A percentile compares a stretch with the other conserved stretches of the same genome.
Evolutionary conservation across 2,329 filamentous ascomycete species (phyloP).

Genomic region (Magnaporthiopsis rhizophila): DNA sequence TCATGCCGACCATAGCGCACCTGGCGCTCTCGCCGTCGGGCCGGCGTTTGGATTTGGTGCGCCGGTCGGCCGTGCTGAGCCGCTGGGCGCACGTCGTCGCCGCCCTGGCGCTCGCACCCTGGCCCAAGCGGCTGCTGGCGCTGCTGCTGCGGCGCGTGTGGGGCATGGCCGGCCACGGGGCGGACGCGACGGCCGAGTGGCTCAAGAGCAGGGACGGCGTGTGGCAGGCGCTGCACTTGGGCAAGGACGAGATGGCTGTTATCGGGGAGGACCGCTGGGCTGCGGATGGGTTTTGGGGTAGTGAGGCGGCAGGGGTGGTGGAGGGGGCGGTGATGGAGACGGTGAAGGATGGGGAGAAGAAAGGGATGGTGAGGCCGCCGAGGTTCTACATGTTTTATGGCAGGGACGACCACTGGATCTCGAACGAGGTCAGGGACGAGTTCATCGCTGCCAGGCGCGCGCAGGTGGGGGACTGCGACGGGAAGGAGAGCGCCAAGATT

Average conservation of each 20-base stretch:
- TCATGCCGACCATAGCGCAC: conserved; percentile 70
- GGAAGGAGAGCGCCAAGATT: conserved; percentile 33
- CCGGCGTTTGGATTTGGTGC: conserved; percentile 36
- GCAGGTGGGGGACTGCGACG: conserved; percentile 13
- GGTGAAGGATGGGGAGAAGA: conserved; percentile 14
- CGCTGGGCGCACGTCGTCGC: conserved; percentile 32
- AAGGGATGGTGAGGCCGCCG: conserved; percentile 18
- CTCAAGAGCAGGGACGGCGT: conserved; percentile 49
- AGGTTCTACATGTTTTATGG: conserved; percentile 55
- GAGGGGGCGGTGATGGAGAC: conserved; percentile 18
- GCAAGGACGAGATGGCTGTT: conserved; percentile 49
- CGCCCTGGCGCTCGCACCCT: conserved; percentile 30
- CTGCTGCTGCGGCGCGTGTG: conserved; percentile 32
- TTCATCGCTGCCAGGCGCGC: conserved; percentile 39
- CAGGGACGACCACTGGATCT: conserved; percentile 55
- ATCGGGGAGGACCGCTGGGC: conserved; percentile 52
- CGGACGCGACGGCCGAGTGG: conserved; percentile 43
- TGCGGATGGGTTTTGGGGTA: conserved; percentile 49
- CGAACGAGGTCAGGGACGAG: conserved; percentile 44
- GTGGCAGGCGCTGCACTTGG: conserved; percentile 51
- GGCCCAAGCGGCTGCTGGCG: conserved; percentile 30
- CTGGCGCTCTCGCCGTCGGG: conserved; percentile 58
- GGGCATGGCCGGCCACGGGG: conserved; percentile 40
- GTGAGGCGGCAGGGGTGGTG: conserved; percentile 21
- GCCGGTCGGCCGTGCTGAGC: conserved; percentile 33